These are phyloP conservation scores for Hyaloscypha hepaticicola DNA, from an alignment of 495 filamentous ascomycete genomes.

Conservation along the genomic window DNA sequence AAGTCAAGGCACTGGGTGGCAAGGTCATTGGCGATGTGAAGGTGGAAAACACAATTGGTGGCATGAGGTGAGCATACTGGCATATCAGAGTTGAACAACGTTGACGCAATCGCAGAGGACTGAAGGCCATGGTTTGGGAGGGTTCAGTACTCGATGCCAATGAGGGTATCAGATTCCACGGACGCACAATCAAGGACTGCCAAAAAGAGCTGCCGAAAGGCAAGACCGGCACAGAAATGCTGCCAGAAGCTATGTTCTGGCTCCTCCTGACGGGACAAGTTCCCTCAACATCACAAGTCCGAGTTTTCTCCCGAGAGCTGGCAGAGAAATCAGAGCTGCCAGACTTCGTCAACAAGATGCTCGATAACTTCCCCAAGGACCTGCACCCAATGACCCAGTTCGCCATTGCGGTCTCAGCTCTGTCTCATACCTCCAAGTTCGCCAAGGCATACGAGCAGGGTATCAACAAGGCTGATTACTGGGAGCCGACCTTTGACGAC, in stretches of 20 bases:
- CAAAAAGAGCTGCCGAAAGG: conserved; percentile 92
- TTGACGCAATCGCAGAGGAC: conserved; percentile 51
- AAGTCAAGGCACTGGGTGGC: conserved; percentile 81
- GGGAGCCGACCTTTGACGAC: conserved; percentile 98
- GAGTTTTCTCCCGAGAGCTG: conserved; percentile 77
- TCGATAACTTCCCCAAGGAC: conserved; percentile 82
- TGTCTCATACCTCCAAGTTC: conserved; percentile 90
- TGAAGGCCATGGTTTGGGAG: conserved; percentile 99
- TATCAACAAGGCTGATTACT: conserved; percentile 91
- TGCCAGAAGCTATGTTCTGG: conserved; percentile 99
- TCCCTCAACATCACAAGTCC: conserved; percentile 76
- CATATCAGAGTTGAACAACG: background rate
- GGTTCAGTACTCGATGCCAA: conserved; percentile 95
- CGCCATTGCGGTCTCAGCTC: conserved; percentile 85
- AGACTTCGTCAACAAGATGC: conserved; percentile 78
- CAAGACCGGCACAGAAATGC: conserved; percentile 93
- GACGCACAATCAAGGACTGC: conserved; percentile 96
- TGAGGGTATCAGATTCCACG: conserved; percentile 98
- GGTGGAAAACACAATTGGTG: conserved; percentile 90
- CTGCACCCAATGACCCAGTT: conserved; percentile 99
- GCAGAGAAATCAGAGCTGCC: conserved; percentile 87
- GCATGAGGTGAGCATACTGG: conserved; percentile 69
- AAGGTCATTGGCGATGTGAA: conserved; percentile 89
- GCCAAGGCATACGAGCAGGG: conserved; percentile 90
- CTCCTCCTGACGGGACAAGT: conserved; percentile 92